Evolutionary conservation across 345 rosid species (phyloP).

Genomic region (Litchi chinensis): DNA sequence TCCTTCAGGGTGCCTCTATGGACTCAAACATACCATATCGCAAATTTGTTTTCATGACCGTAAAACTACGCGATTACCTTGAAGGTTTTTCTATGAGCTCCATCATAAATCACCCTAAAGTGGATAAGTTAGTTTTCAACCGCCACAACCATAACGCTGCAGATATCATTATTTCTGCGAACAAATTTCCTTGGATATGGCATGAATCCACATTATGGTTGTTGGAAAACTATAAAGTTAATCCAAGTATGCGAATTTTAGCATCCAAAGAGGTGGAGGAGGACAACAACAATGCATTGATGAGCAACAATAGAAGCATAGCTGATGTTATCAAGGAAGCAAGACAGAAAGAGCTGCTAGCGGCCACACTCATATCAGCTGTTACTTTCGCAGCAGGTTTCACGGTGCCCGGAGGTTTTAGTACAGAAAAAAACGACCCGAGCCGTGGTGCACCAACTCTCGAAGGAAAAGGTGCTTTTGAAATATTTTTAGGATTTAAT

Average conservation of each 20-base stretch:
- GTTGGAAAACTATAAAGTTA: too few relatives aligned
- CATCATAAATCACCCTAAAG: background rate
- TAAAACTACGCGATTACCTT: too few relatives aligned
- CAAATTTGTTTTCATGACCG: too few relatives aligned
- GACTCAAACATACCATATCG: too few relatives aligned
- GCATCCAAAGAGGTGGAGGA: too few relatives aligned
- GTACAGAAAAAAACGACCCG: background rate
- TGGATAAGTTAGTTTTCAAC: background rate
- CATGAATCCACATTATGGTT: too few relatives aligned
- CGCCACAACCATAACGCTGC: background rate
- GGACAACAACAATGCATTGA: too few relatives aligned
- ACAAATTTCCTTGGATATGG: too few relatives aligned
- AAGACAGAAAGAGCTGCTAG: background rate
- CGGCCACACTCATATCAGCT: background rate
- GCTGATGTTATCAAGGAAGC: background rate
- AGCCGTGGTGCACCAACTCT: background rate
- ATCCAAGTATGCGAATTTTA: too few relatives aligned
- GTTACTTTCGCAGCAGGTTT: background rate
- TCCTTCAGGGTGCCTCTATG: background rate
- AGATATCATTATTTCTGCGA: background rate
- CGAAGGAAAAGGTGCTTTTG: background rate
- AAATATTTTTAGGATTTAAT: constrained; percentile 1
- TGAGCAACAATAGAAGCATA: too few relatives aligned
- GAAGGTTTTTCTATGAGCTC: too few relatives aligned
- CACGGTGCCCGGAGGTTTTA: background rate